These are phyloP conservation scores for Acidiella bohemica DNA, from an alignment of 495 filamentous ascomycete species.

Conservation along the genomic window DNA sequence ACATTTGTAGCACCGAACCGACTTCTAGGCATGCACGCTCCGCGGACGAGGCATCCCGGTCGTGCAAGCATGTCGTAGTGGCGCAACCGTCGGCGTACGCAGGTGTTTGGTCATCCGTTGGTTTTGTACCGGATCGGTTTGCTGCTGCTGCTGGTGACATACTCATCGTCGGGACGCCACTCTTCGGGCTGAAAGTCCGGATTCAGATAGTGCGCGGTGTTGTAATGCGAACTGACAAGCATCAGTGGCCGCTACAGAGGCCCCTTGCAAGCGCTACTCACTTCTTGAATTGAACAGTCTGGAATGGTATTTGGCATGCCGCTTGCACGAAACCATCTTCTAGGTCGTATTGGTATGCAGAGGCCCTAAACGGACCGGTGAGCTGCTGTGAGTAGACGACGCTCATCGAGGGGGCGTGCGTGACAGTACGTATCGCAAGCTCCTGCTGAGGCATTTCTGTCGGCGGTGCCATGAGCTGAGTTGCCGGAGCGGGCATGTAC, in stretches of 20 bases:
- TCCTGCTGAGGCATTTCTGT: slow-evolving; percentile 15
- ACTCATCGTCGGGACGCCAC: slow-evolving; percentile 30
- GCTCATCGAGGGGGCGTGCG: slow-evolving; percentile 10
- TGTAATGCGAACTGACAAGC: slow-evolving; percentile 26
- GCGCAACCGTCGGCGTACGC: not conserved
- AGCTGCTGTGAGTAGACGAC: slow-evolving; percentile 6
- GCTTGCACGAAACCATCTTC: slow-evolving; percentile 21
- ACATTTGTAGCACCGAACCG: too few species aligned
- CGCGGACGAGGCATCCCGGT: not conserved
- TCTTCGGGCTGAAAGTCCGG: slow-evolving; percentile 31
- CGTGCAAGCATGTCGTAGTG: not conserved
- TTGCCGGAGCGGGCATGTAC: slow-evolving; percentile 9
- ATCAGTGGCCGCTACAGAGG: slow-evolving; percentile 2
- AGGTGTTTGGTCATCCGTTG: slow-evolving; percentile 13
- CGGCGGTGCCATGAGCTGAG: slow-evolving; percentile 9
- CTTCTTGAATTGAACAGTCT: slow-evolving; percentile 30
- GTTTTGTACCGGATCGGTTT: slow-evolving; percentile 5
- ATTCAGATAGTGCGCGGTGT: slow-evolving; percentile 31
- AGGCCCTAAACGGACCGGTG: slow-evolving; percentile 19
- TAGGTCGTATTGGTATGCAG: slow-evolving; percentile 23
- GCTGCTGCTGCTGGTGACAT: slow-evolving; percentile 16
- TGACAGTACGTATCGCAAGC: slow-evolving; percentile 12
- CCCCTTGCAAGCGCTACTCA: slow-evolving; percentile 14
- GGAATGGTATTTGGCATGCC: slow-evolving; percentile 21
- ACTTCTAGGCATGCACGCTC: too few species aligned